Percentiles rank a stretch among this genome's conserved stretches.
Evolutionary conservation across 805 yeast genomes (phyloP).

Genomic region (Deakozyma indianensis): DNA sequence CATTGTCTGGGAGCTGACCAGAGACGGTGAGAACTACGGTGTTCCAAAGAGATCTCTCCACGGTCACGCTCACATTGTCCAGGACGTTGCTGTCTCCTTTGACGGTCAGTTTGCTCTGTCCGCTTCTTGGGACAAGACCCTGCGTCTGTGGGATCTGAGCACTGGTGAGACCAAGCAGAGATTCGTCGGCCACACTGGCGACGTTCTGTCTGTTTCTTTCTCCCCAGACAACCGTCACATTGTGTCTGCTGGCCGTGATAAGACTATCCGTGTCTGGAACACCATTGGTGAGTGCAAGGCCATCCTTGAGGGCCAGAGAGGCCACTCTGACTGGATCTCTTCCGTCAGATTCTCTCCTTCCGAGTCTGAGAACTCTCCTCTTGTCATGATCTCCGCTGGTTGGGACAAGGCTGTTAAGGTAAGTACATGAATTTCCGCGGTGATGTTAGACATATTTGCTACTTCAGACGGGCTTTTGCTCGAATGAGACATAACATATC

Average conservation of each 20-base stretch:
- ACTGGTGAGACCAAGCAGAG: conserved; percentile 88
- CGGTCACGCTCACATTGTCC: conserved; percentile 99
- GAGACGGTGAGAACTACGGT: conserved; percentile 96
- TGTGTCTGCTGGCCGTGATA: conserved; percentile 98
- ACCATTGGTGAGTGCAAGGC: conserved; percentile 93
- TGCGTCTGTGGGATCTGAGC: conserved; percentile 95
- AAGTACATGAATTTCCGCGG: conserved; percentile 41
- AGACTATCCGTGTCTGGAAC: conserved; percentile 99
- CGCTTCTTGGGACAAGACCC: conserved; percentile 98
- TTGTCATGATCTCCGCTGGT: conserved; percentile 89
- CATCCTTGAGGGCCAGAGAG: conserved; percentile 52
- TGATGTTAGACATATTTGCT: conserved; percentile 94
- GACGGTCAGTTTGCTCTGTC: conserved; percentile 97
- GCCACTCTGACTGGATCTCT: conserved; percentile 99
- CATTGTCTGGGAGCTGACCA: conserved; percentile 94
- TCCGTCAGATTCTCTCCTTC: conserved; percentile 92
- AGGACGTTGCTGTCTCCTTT: conserved; percentile 93
- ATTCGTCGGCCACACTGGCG: conserved; percentile 96
- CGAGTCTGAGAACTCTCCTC: conserved; percentile 30
- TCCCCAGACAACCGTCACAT: conserved; percentile 94
- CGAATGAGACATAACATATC: conserved; percentile 93
- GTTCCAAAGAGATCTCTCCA: conserved; percentile 92
- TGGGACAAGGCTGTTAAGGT: conserved; percentile 99
- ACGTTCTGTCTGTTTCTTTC: conserved; percentile 93
- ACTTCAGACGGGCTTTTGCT: conserved; percentile 67